Evolutionary conservation across 805 yeast genomes (phyloP).

Genomic region (Kluyveromyces siamensis): DNA sequence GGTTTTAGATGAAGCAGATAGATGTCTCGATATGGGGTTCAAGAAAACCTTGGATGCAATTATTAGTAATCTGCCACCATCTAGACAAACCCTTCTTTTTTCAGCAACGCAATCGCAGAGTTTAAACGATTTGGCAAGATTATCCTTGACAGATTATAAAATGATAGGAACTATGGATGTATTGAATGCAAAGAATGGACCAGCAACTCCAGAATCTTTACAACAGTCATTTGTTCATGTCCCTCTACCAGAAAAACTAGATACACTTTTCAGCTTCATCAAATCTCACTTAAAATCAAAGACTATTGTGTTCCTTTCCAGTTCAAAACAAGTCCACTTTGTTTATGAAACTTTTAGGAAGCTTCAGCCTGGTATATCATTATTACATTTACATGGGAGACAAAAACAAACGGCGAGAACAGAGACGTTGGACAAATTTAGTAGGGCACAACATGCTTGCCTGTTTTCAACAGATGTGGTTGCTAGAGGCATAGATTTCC

Average conservation of each 20-base stretch:
- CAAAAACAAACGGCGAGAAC: constrained; percentile 84
- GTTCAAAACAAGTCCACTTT: constrained; percentile 86
- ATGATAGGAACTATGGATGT: constrained; percentile 38
- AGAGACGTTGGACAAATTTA: constrained; percentile 71
- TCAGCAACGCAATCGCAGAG: constrained; percentile 87
- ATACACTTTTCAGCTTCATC: constrained; percentile 76
- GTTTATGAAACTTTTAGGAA: constrained; percentile 81
- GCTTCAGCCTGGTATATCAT: constrained; percentile 84
- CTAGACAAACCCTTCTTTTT: constrained; percentile 75
- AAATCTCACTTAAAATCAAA: constrained; percentile 74
- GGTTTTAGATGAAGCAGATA: constrained; percentile 85
- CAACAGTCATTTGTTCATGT: constrained; percentile 76
- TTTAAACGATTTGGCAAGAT: constrained; percentile 71
- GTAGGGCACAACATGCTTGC: constrained; percentile 72
- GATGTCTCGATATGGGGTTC: constrained; percentile 92
- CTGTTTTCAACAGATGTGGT: constrained; percentile 85
- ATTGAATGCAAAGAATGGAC: constrained; percentile 48
- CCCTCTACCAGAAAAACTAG: constrained; percentile 71
- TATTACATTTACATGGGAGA: constrained; percentile 79
- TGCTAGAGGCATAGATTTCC: constrained; percentile 88
- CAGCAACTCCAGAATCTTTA: constrained; percentile 70
- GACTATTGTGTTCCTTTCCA: constrained; percentile 74
- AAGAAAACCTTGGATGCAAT: constrained; percentile 75
- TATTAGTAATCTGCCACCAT: constrained; percentile 63
- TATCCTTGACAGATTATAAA: constrained; percentile 39